These are phyloP conservation scores for Adansonia gregorii DNA, from an alignment of 441 rosid genomes.

Conservation along the genomic window DNA sequence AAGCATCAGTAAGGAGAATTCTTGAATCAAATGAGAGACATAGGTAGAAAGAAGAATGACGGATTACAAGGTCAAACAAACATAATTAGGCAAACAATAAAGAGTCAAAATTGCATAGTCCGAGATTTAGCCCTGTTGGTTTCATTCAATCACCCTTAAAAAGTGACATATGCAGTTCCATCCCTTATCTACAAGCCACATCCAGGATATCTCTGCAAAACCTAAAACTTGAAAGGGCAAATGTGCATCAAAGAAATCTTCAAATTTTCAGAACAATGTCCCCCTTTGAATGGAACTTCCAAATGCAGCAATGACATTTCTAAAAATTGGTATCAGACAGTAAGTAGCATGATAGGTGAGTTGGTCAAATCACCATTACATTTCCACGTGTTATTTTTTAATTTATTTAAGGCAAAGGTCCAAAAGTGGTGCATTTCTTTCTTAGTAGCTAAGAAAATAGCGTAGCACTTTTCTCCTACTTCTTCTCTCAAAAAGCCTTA, in stretches of 20 bases:
- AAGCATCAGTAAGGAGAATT: constrained; percentile 8
- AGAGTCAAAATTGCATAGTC: not conserved
- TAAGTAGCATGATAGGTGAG: not conserved
- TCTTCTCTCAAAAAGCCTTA: not conserved
- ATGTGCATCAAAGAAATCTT: not conserved
- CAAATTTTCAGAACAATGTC: not conserved
- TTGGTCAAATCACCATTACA: not conserved
- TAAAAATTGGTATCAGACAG: not conserved
- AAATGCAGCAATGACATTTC: not conserved
- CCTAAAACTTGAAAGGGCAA: too few relatives aligned
- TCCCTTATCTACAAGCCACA: too few relatives aligned
- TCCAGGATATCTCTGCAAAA: too few relatives aligned
- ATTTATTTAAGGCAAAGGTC: not conserved
- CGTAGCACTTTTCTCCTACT: not conserved
- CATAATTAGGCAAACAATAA: too few relatives aligned
- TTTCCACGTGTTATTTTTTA: not conserved
- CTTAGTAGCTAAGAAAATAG: not conserved
- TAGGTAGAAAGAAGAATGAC: not conserved
- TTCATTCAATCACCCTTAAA: not conserved
- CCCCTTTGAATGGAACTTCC: not conserved
- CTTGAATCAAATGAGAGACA: not conserved
- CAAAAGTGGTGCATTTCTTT: not conserved
- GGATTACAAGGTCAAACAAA: not conserved
- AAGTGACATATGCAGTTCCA: not conserved
- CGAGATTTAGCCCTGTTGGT: not conserved